Evolutionary conservation across 2,329 filamentous ascomycete species (phyloP), one percentile per base, ranked within the genome.

Genomic region (Neofusicoccum sp.): DNA sequence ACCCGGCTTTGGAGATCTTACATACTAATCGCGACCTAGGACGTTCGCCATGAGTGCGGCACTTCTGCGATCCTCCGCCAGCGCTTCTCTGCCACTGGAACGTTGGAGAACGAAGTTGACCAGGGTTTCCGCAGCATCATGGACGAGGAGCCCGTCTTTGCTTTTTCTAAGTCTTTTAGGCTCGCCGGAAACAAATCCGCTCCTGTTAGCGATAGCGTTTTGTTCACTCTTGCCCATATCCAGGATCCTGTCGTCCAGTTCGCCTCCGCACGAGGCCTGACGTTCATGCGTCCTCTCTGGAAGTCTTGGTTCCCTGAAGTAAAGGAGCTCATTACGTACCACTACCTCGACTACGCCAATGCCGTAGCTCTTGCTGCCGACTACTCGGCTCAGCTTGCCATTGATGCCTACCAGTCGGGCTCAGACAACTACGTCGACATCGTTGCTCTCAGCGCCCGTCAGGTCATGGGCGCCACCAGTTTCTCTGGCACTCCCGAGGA

Each of bases 181-280:
- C 65, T 77, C 31, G 54, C 64, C 7, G 66, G 52, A 7, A 70
- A 71, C 14, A 65, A 64, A 12, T 64, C 64, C 6, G 64, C 68
- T 1, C 28, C 62, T 11, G 54, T 56, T 22, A 68, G 63, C 14
- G 70, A 69, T 47, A 89, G 84, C 64, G 83, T 89, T 5, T 80
- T 89, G 2, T 95, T 95, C 74, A 93, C 90, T 0, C 84, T 95
- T 68, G 87, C 89, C 3, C 86, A 93, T 65, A 85, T 90, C 33
- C 92, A 95, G 69, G 85, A 93, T 67, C 89, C 90, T 0, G 89
- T 94, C 16, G 88, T 90, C 6, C 91, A 94, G 69, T 96, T 87
- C 77, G 90, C 91, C 31, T 86, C 91, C 7, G 86, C 89, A 31
- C 85, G 90, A 45, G 92, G 92, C 1, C 75, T 93, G 66, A 93